These are phyloP conservation scores for Digitaria exilis DNA, from an alignment of 202 grass and related monocot species.

Conservation along the genomic window DNA sequence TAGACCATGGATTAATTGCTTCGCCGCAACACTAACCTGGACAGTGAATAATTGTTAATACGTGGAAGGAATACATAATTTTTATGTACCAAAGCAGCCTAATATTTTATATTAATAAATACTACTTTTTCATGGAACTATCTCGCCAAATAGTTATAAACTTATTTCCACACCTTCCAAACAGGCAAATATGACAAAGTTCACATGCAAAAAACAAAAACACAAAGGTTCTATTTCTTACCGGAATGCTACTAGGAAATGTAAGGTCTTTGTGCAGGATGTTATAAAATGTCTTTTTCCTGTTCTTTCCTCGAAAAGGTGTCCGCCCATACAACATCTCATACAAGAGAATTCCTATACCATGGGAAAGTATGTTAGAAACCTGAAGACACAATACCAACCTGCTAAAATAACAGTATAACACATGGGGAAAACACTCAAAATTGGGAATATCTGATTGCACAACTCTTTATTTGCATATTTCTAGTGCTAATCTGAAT, in stretches of 20 bases:
- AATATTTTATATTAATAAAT: neutral
- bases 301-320: conserved; percentile 98
- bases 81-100: neutral
- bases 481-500: neutral
- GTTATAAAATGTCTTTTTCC: conserved; percentile 91
- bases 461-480: conserved; percentile 19
- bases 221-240: conserved; percentile 39
- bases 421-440: conserved; percentile 2
- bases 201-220: conserved; percentile 4
- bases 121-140: neutral
- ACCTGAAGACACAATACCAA: conserved; percentile 16
- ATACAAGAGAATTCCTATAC: conserved; percentile 90
- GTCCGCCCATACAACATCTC: conserved; percentile 99
- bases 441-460: neutral
- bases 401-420: conserved; percentile 14
- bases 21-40: conserved; percentile 80
- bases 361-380: conserved; percentile 35
- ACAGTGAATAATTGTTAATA: conserved; percentile 20
- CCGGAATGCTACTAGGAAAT: conserved; percentile 92
- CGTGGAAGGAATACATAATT: conserved; percentile 8
- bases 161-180: neutral
- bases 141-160: neutral
- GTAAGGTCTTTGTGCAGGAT: conserved; percentile 93
- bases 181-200: neutral
- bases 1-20: conserved; percentile 86